Base-by-base conservation (phyloP, 75 land plant species). In the Pseudotsuga menziesii region DNA sequence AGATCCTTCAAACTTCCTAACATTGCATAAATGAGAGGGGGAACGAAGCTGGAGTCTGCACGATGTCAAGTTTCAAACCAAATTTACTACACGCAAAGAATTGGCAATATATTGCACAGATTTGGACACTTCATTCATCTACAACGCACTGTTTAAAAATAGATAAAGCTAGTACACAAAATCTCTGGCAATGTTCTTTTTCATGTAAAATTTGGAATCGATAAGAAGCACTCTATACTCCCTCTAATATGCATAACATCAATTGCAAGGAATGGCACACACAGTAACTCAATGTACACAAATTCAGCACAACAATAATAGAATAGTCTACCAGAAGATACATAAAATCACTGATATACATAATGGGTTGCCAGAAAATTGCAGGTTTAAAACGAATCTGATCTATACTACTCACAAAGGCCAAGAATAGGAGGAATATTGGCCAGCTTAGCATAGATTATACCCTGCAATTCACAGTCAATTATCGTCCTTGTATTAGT, bases 31-130 rank as follows among this genome's bases (percentile, higher is more conserved):
- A 91, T 77, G 75, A 93, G 75, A 25, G 96, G 98, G 41, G 98
- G 98, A 3, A 95, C 90, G 80, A 93, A 95, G 83, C 98, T 92
- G 11, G 96, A 91, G 88, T 95, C 96, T 95, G 84, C 77, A 77
- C 8, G 52, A 44, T 44, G 52, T 0, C 52, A 44, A 44, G 8
- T 44, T 44, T 44, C 52, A 44, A 44, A 0, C 9, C 9, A 44
- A 8, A 7, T 7, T 1, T 44, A 8, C 7, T 44, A 44, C 52
- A 44, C 8, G n/a, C n/a, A n/a, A n/a, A n/a, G n/a, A n/a, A n/a
- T n/a, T n/a, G n/a, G n/a, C n/a, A n/a, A n/a, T n/a, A n/a, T n/a
- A n/a, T n/a, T n/a, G n/a, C n/a, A n/a, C n/a, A 35, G 19, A 35
- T 9, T 35, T 27, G 39, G 41, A 35, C 16, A 6, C 4, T 64